Conservation (phyloP, 805 yeast genomes). For the Myxozyma lipomycoides region DNA sequence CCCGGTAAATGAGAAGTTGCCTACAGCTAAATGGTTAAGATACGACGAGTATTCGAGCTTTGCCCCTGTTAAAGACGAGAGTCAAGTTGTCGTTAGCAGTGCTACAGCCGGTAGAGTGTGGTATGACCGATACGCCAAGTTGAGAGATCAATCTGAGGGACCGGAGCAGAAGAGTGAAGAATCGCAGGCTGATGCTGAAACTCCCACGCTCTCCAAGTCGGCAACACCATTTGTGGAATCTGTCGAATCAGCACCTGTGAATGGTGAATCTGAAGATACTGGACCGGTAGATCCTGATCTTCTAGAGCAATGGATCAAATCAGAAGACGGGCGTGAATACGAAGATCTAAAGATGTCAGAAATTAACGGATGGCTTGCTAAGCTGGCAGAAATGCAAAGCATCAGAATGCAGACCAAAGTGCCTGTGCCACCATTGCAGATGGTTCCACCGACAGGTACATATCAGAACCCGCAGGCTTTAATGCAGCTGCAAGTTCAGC, state of each 20-base stretch:
- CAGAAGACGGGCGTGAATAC: slow-evolving; percentile 20
- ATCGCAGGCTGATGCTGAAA: slow-evolving; percentile 2
- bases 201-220: background rate
- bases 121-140: slow-evolving; percentile 42
- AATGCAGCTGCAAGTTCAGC: slow-evolving; percentile 30
- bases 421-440: slow-evolving; percentile 23
- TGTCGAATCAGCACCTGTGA: background rate
- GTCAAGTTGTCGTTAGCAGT: slow-evolving; percentile 50
- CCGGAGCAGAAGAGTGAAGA: slow-evolving; percentile 1
- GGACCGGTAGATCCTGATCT: slow-evolving; percentile 21
- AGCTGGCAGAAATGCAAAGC: slow-evolving; percentile 51
- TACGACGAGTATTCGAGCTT: slow-evolving; percentile 50
- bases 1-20: slow-evolving; percentile 45
- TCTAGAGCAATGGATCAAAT: slow-evolving; percentile 10
- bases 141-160: slow-evolving; percentile 1
- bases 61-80: slow-evolving; percentile 65
- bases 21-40: slow-evolving; percentile 63
- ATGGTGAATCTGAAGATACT: slow-evolving; percentile 23
- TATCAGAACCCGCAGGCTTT: slow-evolving; percentile 16
- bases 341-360: slow-evolving; percentile 39
- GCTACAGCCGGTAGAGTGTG: slow-evolving; percentile 34
- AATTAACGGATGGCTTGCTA: slow-evolving; percentile 45
- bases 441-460: slow-evolving; percentile 28
- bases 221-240: slow-evolving; percentile 1
- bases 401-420: slow-evolving; percentile 39